Base-by-base conservation (phyloP, 768 basidiomycete genomes). In the Collybiopsis luxurians region DNA sequence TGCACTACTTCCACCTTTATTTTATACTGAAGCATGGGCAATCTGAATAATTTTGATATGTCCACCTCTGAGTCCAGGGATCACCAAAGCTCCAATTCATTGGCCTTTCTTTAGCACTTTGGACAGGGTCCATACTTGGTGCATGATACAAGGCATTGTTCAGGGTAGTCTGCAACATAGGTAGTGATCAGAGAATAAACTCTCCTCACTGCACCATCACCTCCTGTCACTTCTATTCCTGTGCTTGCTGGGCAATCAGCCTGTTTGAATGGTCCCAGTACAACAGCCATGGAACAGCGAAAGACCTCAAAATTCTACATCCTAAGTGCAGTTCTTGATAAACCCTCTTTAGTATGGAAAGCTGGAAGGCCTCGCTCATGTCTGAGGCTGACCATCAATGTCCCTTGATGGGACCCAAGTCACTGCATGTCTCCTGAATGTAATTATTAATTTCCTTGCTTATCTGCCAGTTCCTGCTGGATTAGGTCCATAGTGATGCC, bases 311-410 rank as follows among this genome's bases (percentile, higher is more conserved):
- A 44, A 17, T 44, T 44, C 7, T 17, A 17, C 6, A 44, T 24
- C 17, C 17, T 44, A n/a, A 44, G 43, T 6, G 43, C 43, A 72
- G 77, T 87, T 78, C 82, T 34, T 34, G 31, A 34, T 6, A 34
- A 96, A 5, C 92, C 95, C 66, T 86, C 86, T 68, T 83, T 83
- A 53, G n/a, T n/a, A n/a, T n/a, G n/a, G n/a, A n/a, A n/a, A n/a
- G n/a, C n/a, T n/a, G n/a, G n/a, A n/a, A n/a, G n/a, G n/a, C n/a
- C n/a, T n/a, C n/a, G n/a, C n/a, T n/a, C n/a, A n/a, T n/a, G n/a
- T n/a, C n/a, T n/a, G n/a, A n/a, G n/a, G n/a, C n/a, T n/a, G n/a
- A n/a, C n/a, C n/a, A n/a, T n/a, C n/a, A n/a, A n/a, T n/a, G n/a
- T n/a, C n/a, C n/a, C n/a, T n/a, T n/a, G n/a, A n/a, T n/a, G n/a